Evolutionary conservation across 164 flowering plant species (phyloP), one percentile per base, ranked within the genome.

Genomic region (Tetracentron sinense): DNA sequence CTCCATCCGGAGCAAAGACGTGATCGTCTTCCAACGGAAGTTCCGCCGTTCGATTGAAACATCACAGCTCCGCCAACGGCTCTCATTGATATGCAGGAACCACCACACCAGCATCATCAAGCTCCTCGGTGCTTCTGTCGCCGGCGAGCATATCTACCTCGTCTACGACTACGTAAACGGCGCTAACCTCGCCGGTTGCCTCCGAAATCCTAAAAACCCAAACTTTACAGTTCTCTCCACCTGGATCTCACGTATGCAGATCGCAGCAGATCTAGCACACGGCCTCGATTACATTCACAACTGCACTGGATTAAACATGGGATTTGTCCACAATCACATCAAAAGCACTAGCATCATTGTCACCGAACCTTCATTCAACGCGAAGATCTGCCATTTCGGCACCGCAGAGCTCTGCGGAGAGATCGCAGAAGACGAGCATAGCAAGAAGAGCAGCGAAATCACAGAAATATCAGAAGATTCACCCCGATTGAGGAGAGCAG

Each of bases 201-300:
- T 94, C 17, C 72, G 90, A 26, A 94, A 84, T 73, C 77, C 76
- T 20, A 73, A 63, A 19, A 89, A 84, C 70, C 89, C 90, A 4
- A 61, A 60, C 28, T 94, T 68, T 65, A 87, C 99, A 1, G 85
- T 88, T 1, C 82, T 94, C 2, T 73, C 82, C 2, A 78, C 74
- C 3, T 91, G 96, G 96, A 67, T 80, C 28, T 86, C 88, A 6
- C 76, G 97, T 29, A 84, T 89, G 80, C 89, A 84, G 65, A 63
- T 94, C 69, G 97, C 97, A 2, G 57, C 86, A 0, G 97, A 89
- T 54, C 44, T 89, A 16, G 93, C 99, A 4, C 84, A 86, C 46
- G 99, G 90, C 3, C 74, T 94, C 31, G 96, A 92, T 52, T 91
- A 94, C 77, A 80, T 86, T 25, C 99, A 94, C 79, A 78, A 84